These are phyloP conservation scores for Nitzschia sp. DNA, from an alignment of 108 stramenopile genomes.

Conservation along the genomic window DNA sequence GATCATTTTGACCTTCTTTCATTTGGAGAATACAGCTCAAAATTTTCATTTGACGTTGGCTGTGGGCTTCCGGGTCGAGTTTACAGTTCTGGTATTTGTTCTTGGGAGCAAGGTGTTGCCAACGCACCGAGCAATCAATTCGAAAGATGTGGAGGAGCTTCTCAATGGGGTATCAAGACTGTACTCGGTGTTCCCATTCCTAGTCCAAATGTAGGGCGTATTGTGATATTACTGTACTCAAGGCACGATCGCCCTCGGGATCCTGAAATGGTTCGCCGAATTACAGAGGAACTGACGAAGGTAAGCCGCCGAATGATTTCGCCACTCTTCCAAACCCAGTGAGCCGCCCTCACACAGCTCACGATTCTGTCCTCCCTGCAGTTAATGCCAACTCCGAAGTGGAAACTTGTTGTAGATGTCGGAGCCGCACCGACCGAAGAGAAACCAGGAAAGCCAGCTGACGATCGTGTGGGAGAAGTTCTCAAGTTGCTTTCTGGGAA, in stretches of 20 bases:
- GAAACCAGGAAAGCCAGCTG: slow-evolving; percentile 5
- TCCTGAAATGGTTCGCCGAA: slow-evolving; percentile 66
- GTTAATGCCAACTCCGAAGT: slow-evolving; percentile 80
- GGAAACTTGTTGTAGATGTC: slow-evolving; percentile 88
- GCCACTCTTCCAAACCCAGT: background rate
- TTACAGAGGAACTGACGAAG: slow-evolving; percentile 74
- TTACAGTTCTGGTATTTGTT: slow-evolving; percentile 73
- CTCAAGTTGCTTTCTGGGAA: slow-evolving; percentile 48
- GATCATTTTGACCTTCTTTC: slow-evolving; percentile 68
- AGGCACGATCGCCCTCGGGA: slow-evolving; percentile 70
- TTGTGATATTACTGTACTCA: slow-evolving; percentile 83
- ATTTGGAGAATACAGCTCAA: slow-evolving; percentile 86
- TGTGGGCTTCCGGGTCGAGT: slow-evolving; percentile 83
- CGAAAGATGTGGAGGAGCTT: slow-evolving; percentile 79
- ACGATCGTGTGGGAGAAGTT: slow-evolving; percentile 27
- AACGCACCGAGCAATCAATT: slow-evolving; percentile 83
- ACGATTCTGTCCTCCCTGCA: slow-evolving; percentile 13
- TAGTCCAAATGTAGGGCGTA: slow-evolving; percentile 78
- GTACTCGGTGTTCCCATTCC: slow-evolving; percentile 83
- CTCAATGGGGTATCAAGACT: slow-evolving; percentile 85
- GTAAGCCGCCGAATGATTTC: too few relatives aligned
- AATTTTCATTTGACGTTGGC: slow-evolving; percentile 88
- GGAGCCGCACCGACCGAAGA: slow-evolving; percentile 34
- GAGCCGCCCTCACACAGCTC: too few relatives aligned
- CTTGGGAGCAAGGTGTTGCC: slow-evolving; percentile 85